phyloP scores from a whole-genome alignment of 495 filamentous ascomycete species.

The Podospora tetraspora region DNA sequence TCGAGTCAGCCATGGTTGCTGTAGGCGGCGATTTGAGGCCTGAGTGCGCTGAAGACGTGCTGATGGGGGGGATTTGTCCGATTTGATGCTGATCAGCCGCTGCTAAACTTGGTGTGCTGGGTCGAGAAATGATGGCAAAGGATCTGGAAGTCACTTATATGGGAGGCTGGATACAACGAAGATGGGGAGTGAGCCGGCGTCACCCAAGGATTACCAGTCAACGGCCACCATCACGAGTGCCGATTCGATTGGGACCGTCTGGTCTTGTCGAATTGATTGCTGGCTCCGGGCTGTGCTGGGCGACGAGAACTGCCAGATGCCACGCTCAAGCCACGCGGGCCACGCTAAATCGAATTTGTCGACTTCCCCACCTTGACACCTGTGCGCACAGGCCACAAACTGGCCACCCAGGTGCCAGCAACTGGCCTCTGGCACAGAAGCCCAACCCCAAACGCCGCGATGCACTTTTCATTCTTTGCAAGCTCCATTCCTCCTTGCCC shows the following conservation, averaged over 20 bases:
- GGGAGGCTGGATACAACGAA: neutral
- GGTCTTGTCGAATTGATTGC: neutral
- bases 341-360: neutral
- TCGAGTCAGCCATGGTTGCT: slow-evolving; percentile 24
- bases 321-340: neutral
- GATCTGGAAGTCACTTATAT: neutral
- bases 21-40: neutral
- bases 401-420: neutral
- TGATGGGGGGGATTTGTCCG: neutral
- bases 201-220: neutral
- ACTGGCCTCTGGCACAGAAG: neutral
- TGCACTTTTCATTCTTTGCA: neutral
- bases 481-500: neutral
- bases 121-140: neutral
- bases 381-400: neutral
- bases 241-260: neutral
- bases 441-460: neutral
- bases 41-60: neutral
- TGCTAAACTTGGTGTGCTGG: neutral
- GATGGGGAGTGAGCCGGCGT: neutral
- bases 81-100: neutral
- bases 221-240: neutral
- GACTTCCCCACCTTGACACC: neutral
- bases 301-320: neutral
- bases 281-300: neutral